phyloP scores from a whole-genome alignment of 148 eudicot species.

The Pharnaceum exiguum region DNA sequence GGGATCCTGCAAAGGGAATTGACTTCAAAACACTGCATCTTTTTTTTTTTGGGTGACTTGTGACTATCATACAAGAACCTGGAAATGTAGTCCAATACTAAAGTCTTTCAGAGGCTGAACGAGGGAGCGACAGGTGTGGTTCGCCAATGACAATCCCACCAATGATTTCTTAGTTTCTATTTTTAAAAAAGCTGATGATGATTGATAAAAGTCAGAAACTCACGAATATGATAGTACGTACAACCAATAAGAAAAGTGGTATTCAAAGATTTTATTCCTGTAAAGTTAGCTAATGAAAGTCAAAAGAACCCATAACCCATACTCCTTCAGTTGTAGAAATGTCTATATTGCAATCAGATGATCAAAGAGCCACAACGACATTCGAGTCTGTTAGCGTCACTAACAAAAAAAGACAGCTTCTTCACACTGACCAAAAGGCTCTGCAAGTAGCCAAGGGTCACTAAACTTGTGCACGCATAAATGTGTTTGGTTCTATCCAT shows the following conservation, averaged over 20 bases:
- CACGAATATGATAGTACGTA: constrained; percentile 6
- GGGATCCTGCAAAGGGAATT: no score
- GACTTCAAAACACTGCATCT: no score
- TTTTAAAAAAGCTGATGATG: neutral
- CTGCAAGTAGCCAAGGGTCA: neutral
- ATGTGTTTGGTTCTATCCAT: no score
- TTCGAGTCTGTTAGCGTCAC: neutral
- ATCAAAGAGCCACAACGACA: neutral
- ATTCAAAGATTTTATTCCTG: constrained; percentile 7
- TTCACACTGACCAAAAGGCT: neutral
- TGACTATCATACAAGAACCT: no score
- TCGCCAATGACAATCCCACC: neutral
- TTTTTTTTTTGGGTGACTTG: no score
- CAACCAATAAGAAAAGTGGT: neutral
- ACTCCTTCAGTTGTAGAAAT: neutral
- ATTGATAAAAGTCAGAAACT: neutral
- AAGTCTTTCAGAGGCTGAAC: neutral
- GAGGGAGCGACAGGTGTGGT: constrained; percentile 3
- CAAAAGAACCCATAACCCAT: constrained; percentile 7
- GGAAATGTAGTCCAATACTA: no score
- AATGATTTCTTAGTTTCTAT: neutral
- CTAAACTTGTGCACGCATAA: no score
- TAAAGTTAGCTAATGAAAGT: neutral
- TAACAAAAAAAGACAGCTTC: neutral
- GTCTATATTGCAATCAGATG: neutral